These are phyloP conservation scores for Paramecium sonneborni DNA, from an alignment of 73 alveolate genomes.

Conservation along the genomic window DNA sequence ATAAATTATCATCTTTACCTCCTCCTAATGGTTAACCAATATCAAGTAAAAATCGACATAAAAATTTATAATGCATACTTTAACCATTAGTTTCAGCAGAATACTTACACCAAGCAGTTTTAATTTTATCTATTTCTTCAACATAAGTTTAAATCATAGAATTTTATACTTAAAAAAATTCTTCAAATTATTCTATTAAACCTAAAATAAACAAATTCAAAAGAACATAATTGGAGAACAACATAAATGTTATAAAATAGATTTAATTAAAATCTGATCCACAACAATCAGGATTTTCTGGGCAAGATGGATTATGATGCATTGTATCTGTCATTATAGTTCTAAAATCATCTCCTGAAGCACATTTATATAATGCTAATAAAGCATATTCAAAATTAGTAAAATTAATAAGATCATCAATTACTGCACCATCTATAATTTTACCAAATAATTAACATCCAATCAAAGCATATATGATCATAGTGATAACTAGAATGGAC, in stretches of 20 bases:
- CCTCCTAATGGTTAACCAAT: slow-evolving; percentile 29
- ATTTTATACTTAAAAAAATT: not conserved
- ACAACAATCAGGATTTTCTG: not conserved
- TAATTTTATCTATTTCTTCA: not conserved
- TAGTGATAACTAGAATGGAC: not conserved
- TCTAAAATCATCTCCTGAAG: slow-evolving; percentile 23
- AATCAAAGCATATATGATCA: not conserved
- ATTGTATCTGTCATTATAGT: slow-evolving; percentile 42
- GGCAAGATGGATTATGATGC: slow-evolving; percentile 30
- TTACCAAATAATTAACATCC: slow-evolving; percentile 29
- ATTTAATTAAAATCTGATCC: not conserved
- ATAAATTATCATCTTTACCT: not conserved
- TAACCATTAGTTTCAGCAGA: not conserved
- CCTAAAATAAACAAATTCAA: slow-evolving; percentile 37
- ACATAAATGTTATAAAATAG: not conserved
- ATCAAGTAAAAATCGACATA: not conserved
- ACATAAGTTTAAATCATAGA: not conserved
- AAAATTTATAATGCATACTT: not conserved
- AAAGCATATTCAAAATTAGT: not conserved
- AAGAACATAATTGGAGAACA: not conserved
- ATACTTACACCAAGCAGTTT: slow-evolving; percentile 38
- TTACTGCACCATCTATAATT: not conserved
- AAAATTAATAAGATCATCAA: not conserved
- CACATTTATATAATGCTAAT: not conserved
- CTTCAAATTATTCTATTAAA: slow-evolving; percentile 34